Conservation (phyloP, 768 basidiomycete species). For the Pholiota microspora region DNA sequence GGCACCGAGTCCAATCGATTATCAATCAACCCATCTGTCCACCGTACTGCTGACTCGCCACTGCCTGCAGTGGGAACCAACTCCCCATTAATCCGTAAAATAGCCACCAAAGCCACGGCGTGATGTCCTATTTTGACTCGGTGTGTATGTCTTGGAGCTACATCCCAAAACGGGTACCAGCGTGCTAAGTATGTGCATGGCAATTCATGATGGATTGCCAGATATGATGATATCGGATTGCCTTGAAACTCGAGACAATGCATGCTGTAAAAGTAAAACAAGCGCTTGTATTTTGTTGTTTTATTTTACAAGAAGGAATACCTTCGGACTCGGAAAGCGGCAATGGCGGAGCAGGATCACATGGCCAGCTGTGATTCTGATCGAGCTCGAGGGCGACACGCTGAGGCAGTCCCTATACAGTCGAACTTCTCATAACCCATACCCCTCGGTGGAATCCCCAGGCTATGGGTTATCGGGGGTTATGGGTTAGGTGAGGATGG, state of each 20-base stretch:
- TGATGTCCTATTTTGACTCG: too few relatives aligned
- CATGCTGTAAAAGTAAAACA: too few relatives aligned
- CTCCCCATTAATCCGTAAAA: slow-evolving; percentile 6
- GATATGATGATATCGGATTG: too few relatives aligned
- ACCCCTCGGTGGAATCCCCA: too few relatives aligned
- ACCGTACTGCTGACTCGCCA: background rate
- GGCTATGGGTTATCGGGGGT: too few relatives aligned
- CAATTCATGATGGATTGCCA: background rate
- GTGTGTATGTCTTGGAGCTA: background rate
- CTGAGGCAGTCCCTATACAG: background rate
- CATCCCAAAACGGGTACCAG: background rate
- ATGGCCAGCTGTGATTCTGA: background rate
- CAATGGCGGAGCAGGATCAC: background rate
- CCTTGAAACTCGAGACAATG: too few relatives aligned
- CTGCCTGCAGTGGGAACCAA: background rate
- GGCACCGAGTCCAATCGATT: slow-evolving; percentile 10
- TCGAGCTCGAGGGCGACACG: slow-evolving; percentile 1
- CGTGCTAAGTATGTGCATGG: background rate
- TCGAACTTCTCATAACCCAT: too few relatives aligned
- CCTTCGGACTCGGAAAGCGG: too few relatives aligned
- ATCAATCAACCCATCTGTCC: slow-evolving; percentile 2
- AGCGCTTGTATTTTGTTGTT: background rate
- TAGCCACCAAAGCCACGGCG: slow-evolving; percentile 1
- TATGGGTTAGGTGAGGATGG: too few relatives aligned
- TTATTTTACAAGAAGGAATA: background rate